A percentile compares a stretch with the other conserved stretches of the same genome.
Conservation (phyloP, 1,284 basidiomycete genomes). For the Ustilago tritici region DNA sequence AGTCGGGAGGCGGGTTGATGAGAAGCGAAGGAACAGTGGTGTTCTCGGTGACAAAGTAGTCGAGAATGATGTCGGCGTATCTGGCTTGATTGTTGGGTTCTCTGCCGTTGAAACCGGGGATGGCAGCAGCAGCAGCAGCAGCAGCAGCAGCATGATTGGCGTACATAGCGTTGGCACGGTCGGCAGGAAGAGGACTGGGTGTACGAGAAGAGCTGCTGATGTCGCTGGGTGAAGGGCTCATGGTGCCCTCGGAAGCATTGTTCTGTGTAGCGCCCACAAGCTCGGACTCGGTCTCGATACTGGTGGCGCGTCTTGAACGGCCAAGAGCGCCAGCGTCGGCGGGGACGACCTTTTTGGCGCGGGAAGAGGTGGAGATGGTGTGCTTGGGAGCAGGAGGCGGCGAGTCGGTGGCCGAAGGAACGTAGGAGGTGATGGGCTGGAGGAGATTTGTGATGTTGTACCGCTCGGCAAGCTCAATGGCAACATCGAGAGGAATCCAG, state of each 20-base stretch:
- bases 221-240: constrained; percentile 86
- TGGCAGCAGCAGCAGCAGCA: constrained; percentile 20
- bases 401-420: constrained; percentile 79
- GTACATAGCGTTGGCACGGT: constrained; percentile 49
- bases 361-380: constrained; percentile 71
- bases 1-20: constrained; percentile 88
- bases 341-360: constrained; percentile 61
- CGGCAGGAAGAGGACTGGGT: constrained; percentile 77
- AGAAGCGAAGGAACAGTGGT: constrained; percentile 90
- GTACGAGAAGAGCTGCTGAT: constrained; percentile 87
- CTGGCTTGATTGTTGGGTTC: constrained; percentile 58
- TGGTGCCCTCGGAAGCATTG: constrained; percentile 74
- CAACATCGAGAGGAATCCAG: constrained; percentile 96
- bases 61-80: constrained; percentile 95
- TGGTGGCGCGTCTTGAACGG: constrained; percentile 61
- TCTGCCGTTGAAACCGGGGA: constrained; percentile 26
- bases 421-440: constrained; percentile 95
- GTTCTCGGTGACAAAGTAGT: constrained; percentile 99
- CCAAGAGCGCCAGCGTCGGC: constrained; percentile 58
- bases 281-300: constrained; percentile 66
- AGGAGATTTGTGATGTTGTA: constrained; percentile 90
- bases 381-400: constrained; percentile 99
- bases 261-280: constrained; percentile 48
- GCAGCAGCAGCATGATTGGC: constrained; percentile 33
- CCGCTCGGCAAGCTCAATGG: constrained; percentile 86